Percentiles rank a stretch among this genome's conserved stretches.
Conservation (phyloP, 441 rosid species). For the Omphalea diandra region DNA sequence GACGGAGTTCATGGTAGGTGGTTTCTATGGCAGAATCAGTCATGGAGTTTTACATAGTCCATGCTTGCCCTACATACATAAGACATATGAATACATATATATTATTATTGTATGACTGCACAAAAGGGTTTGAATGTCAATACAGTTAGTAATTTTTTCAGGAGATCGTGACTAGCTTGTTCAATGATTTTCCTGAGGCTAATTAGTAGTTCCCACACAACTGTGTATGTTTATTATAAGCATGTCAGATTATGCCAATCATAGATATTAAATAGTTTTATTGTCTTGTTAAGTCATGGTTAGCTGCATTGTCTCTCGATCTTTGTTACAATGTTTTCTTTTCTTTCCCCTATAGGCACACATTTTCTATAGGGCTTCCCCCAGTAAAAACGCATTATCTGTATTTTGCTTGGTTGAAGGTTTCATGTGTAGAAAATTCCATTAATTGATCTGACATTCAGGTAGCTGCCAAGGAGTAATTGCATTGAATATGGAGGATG, state of each 20-base stretch:
- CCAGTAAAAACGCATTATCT: too few relatives aligned
- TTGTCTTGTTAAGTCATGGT: background rate
- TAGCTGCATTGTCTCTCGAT: background rate
- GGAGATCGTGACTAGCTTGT: too few relatives aligned
- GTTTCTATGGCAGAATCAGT: background rate
- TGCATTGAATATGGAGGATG: slow-evolving; percentile 95
- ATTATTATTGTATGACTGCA: too few relatives aligned
- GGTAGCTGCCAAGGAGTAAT: slow-evolving; percentile 96
- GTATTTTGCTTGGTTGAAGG: background rate
- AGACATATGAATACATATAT: too few relatives aligned
- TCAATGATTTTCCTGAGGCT: background rate
- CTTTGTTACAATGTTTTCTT: background rate
- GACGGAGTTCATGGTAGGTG: background rate
- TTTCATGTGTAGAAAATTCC: slow-evolving; percentile 2
- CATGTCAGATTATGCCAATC: background rate
- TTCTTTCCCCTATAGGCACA: background rate
- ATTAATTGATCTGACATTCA: slow-evolving; percentile 36
- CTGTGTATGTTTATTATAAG: too few relatives aligned
- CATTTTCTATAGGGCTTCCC: background rate
- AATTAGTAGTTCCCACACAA: background rate
- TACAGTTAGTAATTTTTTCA: background rate
- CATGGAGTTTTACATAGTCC: background rate
- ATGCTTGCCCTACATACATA: too few relatives aligned
- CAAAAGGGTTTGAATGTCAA: too few relatives aligned
- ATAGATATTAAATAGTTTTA: background rate